These are phyloP conservation scores for Lactarius indigo DNA, from an alignment of 768 basidiomycete species.

Conservation along the genomic window DNA sequence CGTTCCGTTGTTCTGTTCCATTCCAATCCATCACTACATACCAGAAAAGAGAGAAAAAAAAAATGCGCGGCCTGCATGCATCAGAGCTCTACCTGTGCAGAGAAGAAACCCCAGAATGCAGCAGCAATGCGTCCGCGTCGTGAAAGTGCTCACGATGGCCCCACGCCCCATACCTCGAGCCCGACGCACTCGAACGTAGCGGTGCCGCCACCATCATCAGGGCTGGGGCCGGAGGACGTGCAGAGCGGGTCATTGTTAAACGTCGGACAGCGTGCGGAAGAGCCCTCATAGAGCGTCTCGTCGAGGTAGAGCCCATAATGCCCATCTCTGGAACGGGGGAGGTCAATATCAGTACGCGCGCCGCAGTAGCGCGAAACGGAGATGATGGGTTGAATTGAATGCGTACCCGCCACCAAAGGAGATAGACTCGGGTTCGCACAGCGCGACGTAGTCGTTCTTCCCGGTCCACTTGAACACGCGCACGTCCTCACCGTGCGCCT, in stretches of 20 bases:
- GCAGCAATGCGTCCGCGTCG: neutral
- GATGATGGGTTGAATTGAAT: too few species aligned
- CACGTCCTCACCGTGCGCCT: conserved; percentile 44
- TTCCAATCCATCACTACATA: conserved; percentile 18
- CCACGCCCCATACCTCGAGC: conserved; percentile 87
- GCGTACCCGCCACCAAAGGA: conserved; percentile 91
- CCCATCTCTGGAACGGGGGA: conserved; percentile 59
- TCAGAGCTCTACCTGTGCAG: neutral
- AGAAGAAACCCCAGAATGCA: conserved; percentile 10
- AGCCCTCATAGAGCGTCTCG: conserved; percentile 74
- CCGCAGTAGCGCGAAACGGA: conserved; percentile 4
- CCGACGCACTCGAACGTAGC: conserved; percentile 87
- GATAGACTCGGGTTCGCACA: conserved; percentile 76
- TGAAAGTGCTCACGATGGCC: conserved; percentile 27
- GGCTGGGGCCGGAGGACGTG: conserved; percentile 28
- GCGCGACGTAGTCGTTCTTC: conserved; percentile 82
- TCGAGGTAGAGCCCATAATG: conserved; percentile 89
- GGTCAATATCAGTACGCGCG: conserved; percentile 8
- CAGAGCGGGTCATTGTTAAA: conserved; percentile 87
- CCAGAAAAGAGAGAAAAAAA: neutral
- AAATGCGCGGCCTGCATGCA: neutral
- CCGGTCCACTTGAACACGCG: conserved; percentile 82
- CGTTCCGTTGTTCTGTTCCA: conserved; percentile 7
- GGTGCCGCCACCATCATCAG: conserved; percentile 37
- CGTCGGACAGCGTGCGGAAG: conserved; percentile 79